Evolutionary conservation across 2,329 filamentous ascomycete species (phyloP).

Genomic region (Pseudonectria buxi): DNA sequence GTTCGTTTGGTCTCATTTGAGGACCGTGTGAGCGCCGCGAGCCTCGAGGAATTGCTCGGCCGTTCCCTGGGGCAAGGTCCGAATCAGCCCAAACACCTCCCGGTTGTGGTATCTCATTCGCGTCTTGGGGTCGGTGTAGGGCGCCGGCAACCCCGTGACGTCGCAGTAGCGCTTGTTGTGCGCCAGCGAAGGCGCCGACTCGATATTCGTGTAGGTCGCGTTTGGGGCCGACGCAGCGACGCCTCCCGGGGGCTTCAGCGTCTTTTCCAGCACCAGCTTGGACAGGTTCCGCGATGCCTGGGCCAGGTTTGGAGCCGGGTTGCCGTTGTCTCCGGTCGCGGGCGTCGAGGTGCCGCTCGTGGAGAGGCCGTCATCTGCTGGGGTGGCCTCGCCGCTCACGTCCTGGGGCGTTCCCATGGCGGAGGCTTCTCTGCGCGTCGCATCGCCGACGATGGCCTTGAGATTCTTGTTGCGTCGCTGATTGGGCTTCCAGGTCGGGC

Average conservation of each 20-base stretch:
- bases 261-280: slow-evolving; percentile 84
- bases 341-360: slow-evolving; percentile 55
- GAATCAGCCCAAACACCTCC: slow-evolving; percentile 82
- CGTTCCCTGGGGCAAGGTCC: slow-evolving; percentile 70
- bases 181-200: slow-evolving; percentile 82
- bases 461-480: slow-evolving; percentile 98
- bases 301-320: slow-evolving; percentile 64
- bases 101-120: slow-evolving; percentile 86
- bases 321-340: slow-evolving; percentile 32
- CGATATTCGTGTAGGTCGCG: slow-evolving; percentile 93
- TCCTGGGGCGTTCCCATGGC: slow-evolving; percentile 73
- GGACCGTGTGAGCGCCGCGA: slow-evolving; percentile 82
- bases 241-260: slow-evolving; percentile 38
- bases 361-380: slow-evolving; percentile 46
- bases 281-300: slow-evolving; percentile 82
- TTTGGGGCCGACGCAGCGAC: slow-evolving; percentile 46
- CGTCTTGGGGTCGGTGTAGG: slow-evolving; percentile 93
- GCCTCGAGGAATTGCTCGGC: slow-evolving; percentile 86
- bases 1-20: slow-evolving; percentile 61
- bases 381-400: slow-evolving; percentile 68
- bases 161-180: slow-evolving; percentile 91
- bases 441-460: slow-evolving; percentile 90
- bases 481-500: slow-evolving; percentile 81
- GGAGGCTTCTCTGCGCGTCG: slow-evolving; percentile 82
- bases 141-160: slow-evolving; percentile 84